phyloP scores from a whole-genome alignment of 2,329 filamentous ascomycete species.

The Malbranchea zuffiana region DNA sequence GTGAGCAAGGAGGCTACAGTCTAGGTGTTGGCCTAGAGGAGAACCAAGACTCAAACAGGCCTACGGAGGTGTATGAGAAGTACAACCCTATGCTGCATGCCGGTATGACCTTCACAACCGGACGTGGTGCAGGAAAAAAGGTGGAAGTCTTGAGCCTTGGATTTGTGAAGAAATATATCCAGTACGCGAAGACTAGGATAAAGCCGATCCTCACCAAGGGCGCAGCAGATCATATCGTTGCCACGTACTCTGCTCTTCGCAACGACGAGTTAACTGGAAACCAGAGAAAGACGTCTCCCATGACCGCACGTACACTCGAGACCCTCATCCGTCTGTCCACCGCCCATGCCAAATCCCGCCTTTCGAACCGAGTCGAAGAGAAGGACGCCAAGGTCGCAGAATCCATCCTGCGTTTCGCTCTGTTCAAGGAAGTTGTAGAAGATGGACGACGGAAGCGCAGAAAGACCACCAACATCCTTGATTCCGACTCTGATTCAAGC shows the following conservation, averaged over 20 bases:
- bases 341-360: conserved; percentile 82
- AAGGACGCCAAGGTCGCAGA: conserved; percentile 81
- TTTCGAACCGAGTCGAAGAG: conserved; percentile 81
- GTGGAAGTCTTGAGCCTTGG: conserved; percentile 88
- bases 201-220: conserved; percentile 85
- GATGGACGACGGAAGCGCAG: conserved; percentile 72
- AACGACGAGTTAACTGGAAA: conserved; percentile 96
- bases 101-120: conserved; percentile 67
- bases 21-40: conserved; percentile 78
- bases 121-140: conserved; percentile 62
- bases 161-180: conserved; percentile 99
- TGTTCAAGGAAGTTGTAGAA: conserved; percentile 89
- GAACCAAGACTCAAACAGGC: conserved; percentile 57
- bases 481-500: conserved; percentile 46
- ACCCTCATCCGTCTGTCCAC: conserved; percentile 97
- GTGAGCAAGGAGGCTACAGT: conserved; percentile 73
- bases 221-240: conserved; percentile 80
- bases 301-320: conserved; percentile 94
- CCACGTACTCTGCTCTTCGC: conserved; percentile 80
- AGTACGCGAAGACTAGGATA: conserved; percentile 87
- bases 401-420: conserved; percentile 77
- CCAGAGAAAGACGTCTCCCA: conserved; percentile 81
- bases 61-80: conserved; percentile 89
- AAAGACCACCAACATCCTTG: conserved; percentile 57
- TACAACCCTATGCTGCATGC: conserved; percentile 93